These are phyloP conservation scores for Halophytophthora batemanensis DNA, from an alignment of 352 stramenopile species.

Conservation along the genomic window DNA sequence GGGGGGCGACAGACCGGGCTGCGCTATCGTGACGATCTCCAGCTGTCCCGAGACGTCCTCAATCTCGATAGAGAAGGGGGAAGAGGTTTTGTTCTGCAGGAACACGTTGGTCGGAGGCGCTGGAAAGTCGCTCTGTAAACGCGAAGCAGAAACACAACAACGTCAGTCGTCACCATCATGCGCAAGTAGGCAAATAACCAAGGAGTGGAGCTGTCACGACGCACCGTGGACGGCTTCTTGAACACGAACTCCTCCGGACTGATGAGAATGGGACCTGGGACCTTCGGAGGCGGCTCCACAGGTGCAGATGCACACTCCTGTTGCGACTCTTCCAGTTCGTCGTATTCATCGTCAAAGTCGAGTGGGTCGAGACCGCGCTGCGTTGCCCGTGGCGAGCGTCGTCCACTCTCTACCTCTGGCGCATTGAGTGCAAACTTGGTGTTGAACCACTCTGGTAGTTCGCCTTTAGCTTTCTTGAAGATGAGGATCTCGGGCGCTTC, in stretches of 20 bases:
- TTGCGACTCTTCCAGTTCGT: conserved; percentile 16
- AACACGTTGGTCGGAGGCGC: conserved; percentile 69
- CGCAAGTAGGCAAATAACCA: not conserved
- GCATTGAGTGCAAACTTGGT: conserved; percentile 61
- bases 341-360: conserved; percentile 30
- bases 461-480: conserved; percentile 63
- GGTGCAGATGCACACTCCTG: conserved; percentile 4
- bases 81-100: conserved; percentile 66
- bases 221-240: conserved; percentile 39
- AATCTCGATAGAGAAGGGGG: conserved; percentile 58
- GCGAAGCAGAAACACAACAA: not conserved
- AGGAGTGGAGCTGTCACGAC: conserved; percentile 4
- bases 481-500: conserved; percentile 62
- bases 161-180: not conserved
- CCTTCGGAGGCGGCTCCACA: conserved; percentile 23
- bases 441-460: conserved; percentile 55
- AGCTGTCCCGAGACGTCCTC: conserved; percentile 49
- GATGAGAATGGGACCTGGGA: conserved; percentile 45
- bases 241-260: conserved; percentile 61
- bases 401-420: conserved; percentile 45
- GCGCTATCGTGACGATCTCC: conserved; percentile 53
- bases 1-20: conserved; percentile 1
- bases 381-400: conserved; percentile 41
- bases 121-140: conserved; percentile 11
- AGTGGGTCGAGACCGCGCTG: conserved; percentile 23